Evolutionary conservation across 345 rosid species (phyloP), one percentile per base, ranked within the genome.

Genomic region (Diplotaxis tenuifolia): DNA sequence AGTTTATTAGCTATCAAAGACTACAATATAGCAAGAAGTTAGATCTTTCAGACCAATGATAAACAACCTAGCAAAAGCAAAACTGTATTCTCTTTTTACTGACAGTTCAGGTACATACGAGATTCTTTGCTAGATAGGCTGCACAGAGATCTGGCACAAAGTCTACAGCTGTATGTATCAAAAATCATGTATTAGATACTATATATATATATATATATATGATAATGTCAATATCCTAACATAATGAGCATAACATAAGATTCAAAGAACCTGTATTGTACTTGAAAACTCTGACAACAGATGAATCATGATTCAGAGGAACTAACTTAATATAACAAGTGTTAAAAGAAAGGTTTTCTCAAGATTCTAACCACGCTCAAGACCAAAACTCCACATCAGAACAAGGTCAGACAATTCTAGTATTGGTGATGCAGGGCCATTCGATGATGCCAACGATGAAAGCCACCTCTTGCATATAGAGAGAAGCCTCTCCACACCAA

Each of bases 121-220:
- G 85, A 72, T 89, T 83, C 76, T 81, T 89, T 59, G 95, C 95
- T 53, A 88, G 91, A 81, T 83, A 87, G 64, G 84, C 73, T 19
- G 62, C 82, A 84, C 90, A 88, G 29, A 80, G 69, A 78, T 84
- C 88, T 78, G 84, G 83, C 59, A 88, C 42, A 75, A 78, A 81
- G 69, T 83, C 88, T 50, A 32, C 75, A 71, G 76, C 97, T 91
- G 92, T 78, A 82, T 79, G 83, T 73, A 81, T 65, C 65, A 61
- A 78, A 80, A 1, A 1, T 42, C 11, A 74, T 56, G 60, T 38
- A 71, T 89, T 56, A 84, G 79, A 70, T 78, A n/a, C n/a, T n/a
- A n/a, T n/a, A n/a, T n/a, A n/a, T n/a, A n/a, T n/a, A n/a, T n/a
- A 68, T 25, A 65, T 29, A 62, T n/a, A 65, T 29, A 67, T 10